These are phyloP conservation scores for Cylindrodendrum hubeiense DNA, from an alignment of 2,329 filamentous ascomycete species.

Conservation along the genomic window DNA sequence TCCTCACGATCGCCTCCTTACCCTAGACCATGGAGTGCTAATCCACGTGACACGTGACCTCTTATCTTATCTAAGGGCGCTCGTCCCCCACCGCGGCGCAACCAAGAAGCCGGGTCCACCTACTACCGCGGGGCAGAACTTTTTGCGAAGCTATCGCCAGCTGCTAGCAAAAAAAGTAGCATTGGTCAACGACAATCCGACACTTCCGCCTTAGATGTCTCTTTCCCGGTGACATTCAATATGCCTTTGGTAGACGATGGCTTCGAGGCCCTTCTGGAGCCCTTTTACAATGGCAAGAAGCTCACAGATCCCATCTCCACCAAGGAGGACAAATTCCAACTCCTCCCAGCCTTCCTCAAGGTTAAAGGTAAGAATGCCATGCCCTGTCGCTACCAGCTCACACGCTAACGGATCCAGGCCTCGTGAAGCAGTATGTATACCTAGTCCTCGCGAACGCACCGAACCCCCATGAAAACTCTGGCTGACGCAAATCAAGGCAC, in stretches of 20 bases:
- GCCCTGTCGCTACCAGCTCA: slow-evolving; percentile 4
- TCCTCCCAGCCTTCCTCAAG: slow-evolving; percentile 96
- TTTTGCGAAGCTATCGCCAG: slow-evolving; percentile 48
- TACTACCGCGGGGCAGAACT: slow-evolving; percentile 47
- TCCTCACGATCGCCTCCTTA: neutral
- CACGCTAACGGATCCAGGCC: slow-evolving; percentile 58
- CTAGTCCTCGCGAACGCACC: neutral
- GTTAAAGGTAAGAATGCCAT: slow-evolving; percentile 76
- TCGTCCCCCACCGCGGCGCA: slow-evolving; percentile 47
- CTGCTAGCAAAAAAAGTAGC: slow-evolving; percentile 41
- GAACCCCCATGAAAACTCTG: neutral
- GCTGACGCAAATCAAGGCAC: slow-evolving; percentile 62
- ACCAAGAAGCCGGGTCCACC: slow-evolving; percentile 41
- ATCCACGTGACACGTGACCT: slow-evolving; percentile 33
- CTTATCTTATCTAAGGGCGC: slow-evolving; percentile 26
- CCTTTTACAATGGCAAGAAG: slow-evolving; percentile 77
- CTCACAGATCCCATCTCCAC: slow-evolving; percentile 74
- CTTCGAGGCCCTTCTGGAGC: slow-evolving; percentile 75
- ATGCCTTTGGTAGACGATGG: slow-evolving; percentile 72
- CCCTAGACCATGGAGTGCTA: slow-evolving; percentile 1
- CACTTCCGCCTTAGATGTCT: slow-evolving; percentile 46
- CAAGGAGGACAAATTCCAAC: slow-evolving; percentile 92
- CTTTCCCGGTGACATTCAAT: slow-evolving; percentile 48
- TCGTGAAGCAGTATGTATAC: slow-evolving; percentile 83
- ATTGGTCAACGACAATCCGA: slow-evolving; percentile 26